phyloP scores from a whole-genome alignment of 306 rosid genomes.

The Gastrolobium bilobum region DNA sequence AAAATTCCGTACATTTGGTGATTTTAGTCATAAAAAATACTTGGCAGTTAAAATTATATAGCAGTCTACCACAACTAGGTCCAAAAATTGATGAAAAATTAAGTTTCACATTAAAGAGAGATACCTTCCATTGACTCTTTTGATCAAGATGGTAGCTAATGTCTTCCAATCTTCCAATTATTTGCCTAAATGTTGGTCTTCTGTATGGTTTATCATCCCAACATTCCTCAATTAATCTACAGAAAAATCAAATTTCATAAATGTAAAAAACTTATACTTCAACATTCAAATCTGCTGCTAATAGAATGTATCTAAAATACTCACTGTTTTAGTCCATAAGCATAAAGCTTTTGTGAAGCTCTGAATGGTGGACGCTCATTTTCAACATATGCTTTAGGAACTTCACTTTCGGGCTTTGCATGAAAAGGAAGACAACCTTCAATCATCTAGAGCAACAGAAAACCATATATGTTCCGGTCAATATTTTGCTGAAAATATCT shows the following conservation, averaged over 20 bases:
- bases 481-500: slow-evolving; percentile 26
- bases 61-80: not conserved
- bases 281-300: slow-evolving; percentile 38
- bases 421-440: slow-evolving; percentile 65
- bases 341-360: slow-evolving; percentile 57
- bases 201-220: slow-evolving; percentile 57
- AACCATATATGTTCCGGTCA: slow-evolving; percentile 38
- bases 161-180: slow-evolving; percentile 58
- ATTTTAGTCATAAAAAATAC: not conserved
- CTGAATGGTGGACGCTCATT: slow-evolving; percentile 62
- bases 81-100: slow-evolving; percentile 14
- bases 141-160: slow-evolving; percentile 44
- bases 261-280: not conserved
- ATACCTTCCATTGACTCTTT: slow-evolving; percentile 58
- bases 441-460: slow-evolving; percentile 61
- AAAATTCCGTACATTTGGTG: not conserved
- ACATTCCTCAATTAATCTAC: slow-evolving; percentile 63
- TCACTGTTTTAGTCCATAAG: slow-evolving; percentile 64
- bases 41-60: slow-evolving; percentile 22
- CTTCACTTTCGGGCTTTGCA: slow-evolving; percentile 60
- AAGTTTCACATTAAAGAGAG: slow-evolving; percentile 15
- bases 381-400: slow-evolving; percentile 61
- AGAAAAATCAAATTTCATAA: slow-evolving; percentile 29
- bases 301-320: slow-evolving; percentile 31
- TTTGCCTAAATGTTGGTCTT: slow-evolving; percentile 62